A percentile compares a stretch with the other conserved stretches of the same genome.
These are phyloP conservation scores for Glycyrrhiza uralensis DNA, from an alignment of 306 rosid species.

Conservation along the genomic window DNA sequence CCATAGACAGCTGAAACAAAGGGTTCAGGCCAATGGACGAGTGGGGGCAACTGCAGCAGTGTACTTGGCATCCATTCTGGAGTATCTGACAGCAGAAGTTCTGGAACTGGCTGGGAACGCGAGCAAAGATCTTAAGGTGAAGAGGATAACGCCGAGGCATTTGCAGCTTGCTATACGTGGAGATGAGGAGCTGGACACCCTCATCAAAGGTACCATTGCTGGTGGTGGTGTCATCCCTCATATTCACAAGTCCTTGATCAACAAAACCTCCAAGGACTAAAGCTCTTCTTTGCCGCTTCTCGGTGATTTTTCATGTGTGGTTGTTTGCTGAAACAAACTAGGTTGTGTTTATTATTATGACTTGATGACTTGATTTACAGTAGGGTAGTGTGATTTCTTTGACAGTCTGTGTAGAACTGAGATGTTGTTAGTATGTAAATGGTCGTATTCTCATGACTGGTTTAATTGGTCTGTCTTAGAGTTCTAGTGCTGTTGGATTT, in stretches of 20 bases:
- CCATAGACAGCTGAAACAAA: conserved; percentile 79
- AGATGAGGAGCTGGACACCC: conserved; percentile 96
- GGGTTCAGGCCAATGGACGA: conserved; percentile 84
- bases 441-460: not conserved
- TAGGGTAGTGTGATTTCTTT: not conserved
- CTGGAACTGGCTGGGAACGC: conserved; percentile 96
- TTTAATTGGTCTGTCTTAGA: not conserved
- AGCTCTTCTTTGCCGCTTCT: not conserved
- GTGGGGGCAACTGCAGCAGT: conserved; percentile 98
- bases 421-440: conserved; percentile 27
- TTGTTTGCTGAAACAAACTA: conserved; percentile 11
- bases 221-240: conserved; percentile 99
- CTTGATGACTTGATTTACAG: conserved; percentile 5
- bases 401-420: conserved; percentile 7
- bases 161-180: conserved; percentile 94
- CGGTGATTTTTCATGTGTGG: conserved; percentile 10
- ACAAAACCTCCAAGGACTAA: conserved; percentile 88
- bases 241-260: conserved; percentile 93
- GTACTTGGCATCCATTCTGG: conserved; percentile 90
- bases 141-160: conserved; percentile 98
- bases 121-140: conserved; percentile 92
- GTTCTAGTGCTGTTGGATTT: not conserved
- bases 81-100: conserved; percentile 91
- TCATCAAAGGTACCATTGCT: conserved; percentile 94
- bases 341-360: conserved; percentile 26